Evolutionary conservation across 257 asterid species (phyloP).

Genomic region (Mitragyna speciosa): DNA sequence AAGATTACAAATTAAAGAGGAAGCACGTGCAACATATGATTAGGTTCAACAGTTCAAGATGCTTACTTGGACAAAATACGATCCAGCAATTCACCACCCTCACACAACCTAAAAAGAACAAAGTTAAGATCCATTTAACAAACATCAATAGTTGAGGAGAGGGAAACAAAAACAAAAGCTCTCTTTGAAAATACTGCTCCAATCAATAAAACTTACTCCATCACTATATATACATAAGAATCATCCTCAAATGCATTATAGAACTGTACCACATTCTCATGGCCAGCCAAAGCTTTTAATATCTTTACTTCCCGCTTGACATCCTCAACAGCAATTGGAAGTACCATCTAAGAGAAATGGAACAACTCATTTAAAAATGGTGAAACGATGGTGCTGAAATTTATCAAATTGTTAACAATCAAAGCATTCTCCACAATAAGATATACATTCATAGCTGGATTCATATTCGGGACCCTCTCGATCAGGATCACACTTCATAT

Average conservation of each 20-base stretch:
- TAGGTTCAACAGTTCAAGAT: slow-evolving; percentile 3
- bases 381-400: neutral
- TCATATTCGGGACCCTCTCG: neutral
- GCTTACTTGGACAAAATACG: slow-evolving; percentile 91
- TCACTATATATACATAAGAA: slow-evolving; percentile 80
- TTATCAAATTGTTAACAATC: neutral
- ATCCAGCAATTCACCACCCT: slow-evolving; percentile 97
- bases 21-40: slow-evolving; percentile 14
- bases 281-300: slow-evolving; percentile 92
- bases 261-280: slow-evolving; percentile 95
- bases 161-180: neutral
- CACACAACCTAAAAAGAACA: slow-evolving; percentile 65
- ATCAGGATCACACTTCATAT: neutral
- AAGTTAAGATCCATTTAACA: slow-evolving; percentile 13
- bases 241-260: slow-evolving; percentile 90
- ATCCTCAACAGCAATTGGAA: slow-evolving; percentile 97
- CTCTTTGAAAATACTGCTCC: neutral
- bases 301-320: slow-evolving; percentile 97
- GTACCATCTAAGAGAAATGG: slow-evolving; percentile 69
- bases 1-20: slow-evolving; percentile 11
- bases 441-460: neutral
- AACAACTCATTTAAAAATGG: slow-evolving; percentile 6
- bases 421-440: neutral
- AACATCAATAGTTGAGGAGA: slow-evolving; percentile 13
- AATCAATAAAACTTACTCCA: slow-evolving; percentile 74